A percentile compares a stretch with the other conserved stretches of the same genome.
phyloP scores from a whole-genome alignment of 2,329 filamentous ascomycete genomes.

The Grosmannia clavigera region DNA sequence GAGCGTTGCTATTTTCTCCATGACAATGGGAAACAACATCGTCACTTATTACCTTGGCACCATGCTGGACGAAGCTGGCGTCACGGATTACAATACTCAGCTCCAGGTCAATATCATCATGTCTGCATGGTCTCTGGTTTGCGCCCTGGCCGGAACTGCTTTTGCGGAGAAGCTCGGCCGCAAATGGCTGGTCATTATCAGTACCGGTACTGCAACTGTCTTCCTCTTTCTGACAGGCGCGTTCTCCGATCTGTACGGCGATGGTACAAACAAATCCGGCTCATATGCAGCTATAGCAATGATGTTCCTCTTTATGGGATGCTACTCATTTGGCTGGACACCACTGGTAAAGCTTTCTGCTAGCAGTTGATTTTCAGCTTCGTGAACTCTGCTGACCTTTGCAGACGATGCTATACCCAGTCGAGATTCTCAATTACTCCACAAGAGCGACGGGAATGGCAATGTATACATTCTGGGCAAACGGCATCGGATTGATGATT shows the following conservation, averaged over 20 bases:
- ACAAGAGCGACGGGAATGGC: neutral
- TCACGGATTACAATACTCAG: slow-evolving; percentile 1
- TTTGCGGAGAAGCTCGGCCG: neutral
- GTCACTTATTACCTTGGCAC: slow-evolving; percentile 8
- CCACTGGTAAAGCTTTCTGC: neutral
- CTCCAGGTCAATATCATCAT: neutral
- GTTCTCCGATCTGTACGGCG: neutral
- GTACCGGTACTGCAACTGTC: neutral
- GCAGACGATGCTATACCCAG: neutral
- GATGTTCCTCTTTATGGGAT: neutral
- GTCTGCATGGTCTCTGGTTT: neutral
- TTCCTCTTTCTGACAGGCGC: neutral
- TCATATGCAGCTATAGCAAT: slow-evolving; percentile 1
- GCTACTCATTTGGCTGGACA: neutral
- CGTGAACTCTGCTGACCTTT: neutral
- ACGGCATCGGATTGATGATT: neutral
- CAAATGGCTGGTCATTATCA: neutral
- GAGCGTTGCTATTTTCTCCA: neutral
- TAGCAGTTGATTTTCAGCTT: neutral
- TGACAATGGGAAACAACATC: slow-evolving; percentile 6
- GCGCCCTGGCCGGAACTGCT: neutral
- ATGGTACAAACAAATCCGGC: neutral
- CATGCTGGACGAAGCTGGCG: slow-evolving; percentile 3
- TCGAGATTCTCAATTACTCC: neutral
- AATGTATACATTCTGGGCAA: neutral